Conservation (phyloP, 805 yeast genomes). For the Teunomyces cretensis region DNA sequence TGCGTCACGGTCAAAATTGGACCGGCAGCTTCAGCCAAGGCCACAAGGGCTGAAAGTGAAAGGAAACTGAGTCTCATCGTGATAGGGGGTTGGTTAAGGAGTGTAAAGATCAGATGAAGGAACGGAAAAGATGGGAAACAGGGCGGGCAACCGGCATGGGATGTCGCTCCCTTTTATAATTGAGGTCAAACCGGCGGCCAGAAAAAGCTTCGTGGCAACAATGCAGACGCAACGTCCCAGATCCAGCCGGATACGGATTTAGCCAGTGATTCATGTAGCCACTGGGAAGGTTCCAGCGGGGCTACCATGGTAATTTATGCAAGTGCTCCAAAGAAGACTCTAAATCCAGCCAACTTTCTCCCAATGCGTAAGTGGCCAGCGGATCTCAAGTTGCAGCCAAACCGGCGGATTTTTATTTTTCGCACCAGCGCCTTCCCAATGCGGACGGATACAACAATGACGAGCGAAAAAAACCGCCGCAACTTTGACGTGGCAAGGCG, state of each 20-base stretch:
- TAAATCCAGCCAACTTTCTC: not conserved
- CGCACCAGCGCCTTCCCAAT: not conserved
- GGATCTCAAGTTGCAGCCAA: not conserved
- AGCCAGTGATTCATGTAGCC: not conserved
- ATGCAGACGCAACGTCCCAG: no score
- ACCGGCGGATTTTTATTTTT: not conserved
- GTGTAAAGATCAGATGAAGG: not conserved
- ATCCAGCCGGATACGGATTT: no score
- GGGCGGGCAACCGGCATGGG: not conserved
- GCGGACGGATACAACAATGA: not conserved
- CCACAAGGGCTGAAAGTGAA: constrained; percentile 3
- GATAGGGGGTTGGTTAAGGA: not conserved
- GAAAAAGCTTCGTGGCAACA: not conserved
- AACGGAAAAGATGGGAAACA: not conserved
- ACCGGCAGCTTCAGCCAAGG: constrained; percentile 6
- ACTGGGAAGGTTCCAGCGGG: not conserved
- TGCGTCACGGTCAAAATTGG: constrained; percentile 14
- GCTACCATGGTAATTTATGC: not conserved
- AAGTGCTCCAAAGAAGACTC: not conserved
- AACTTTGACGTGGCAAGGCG: not conserved
- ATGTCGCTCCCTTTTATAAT: not conserved
- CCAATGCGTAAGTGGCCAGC: not conserved
- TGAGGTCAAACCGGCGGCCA: not conserved
- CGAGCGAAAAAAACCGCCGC: not conserved
- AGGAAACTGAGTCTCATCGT: not conserved